Conservation (phyloP, 352 stramenopile species). For the Globisporangium yorkense region DNA sequence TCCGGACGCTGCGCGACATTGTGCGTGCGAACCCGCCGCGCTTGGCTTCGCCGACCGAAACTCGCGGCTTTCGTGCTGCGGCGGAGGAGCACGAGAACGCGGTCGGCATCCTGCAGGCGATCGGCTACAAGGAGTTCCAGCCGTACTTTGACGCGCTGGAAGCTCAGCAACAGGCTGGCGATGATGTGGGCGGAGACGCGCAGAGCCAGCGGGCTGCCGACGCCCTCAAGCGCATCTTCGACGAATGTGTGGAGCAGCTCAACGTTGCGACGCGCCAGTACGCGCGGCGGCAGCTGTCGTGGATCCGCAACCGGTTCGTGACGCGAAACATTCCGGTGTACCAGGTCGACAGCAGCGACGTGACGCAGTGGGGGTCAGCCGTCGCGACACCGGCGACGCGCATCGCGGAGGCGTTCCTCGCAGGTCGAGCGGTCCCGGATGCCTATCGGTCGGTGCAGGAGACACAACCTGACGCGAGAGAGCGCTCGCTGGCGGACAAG, state of each 20-base stretch:
- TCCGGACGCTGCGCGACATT: conserved; percentile 41
- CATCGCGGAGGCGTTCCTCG: conserved; percentile 60
- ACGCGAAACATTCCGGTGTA: conserved; percentile 84
- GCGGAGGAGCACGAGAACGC: conserved; percentile 21
- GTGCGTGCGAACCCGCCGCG: conserved; percentile 44
- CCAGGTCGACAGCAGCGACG: conserved; percentile 75
- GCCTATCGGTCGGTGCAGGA: conserved; percentile 39
- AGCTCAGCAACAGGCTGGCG: conserved; percentile 10
- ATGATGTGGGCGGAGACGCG: no score
- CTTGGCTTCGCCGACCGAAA: conserved; percentile 8
- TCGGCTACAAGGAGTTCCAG: conserved; percentile 90
- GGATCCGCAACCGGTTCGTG: conserved; percentile 86
- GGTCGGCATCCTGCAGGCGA: conserved; percentile 82
- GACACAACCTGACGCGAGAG: conserved; percentile 33
- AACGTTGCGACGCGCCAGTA: conserved; percentile 84
- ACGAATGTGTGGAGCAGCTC: conserved; percentile 66
- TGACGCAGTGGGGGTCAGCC: conserved; percentile 42
- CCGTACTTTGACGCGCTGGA: conserved; percentile 72
- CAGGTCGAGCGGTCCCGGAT: conserved; percentile 18
- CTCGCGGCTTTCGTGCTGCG: conserved; percentile 3
- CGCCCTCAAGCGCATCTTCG: conserved; percentile 33
- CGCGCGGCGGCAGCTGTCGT: conserved; percentile 78
- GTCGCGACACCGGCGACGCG: conserved; percentile 56
- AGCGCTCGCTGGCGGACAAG: conserved; percentile 44
- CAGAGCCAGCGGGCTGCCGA: conserved; percentile 5